Percentiles rank a stretch among this genome's conserved stretches.
phyloP scores from a whole-genome alignment of 805 yeast genomes.

The Lipomyces yamadae region DNA sequence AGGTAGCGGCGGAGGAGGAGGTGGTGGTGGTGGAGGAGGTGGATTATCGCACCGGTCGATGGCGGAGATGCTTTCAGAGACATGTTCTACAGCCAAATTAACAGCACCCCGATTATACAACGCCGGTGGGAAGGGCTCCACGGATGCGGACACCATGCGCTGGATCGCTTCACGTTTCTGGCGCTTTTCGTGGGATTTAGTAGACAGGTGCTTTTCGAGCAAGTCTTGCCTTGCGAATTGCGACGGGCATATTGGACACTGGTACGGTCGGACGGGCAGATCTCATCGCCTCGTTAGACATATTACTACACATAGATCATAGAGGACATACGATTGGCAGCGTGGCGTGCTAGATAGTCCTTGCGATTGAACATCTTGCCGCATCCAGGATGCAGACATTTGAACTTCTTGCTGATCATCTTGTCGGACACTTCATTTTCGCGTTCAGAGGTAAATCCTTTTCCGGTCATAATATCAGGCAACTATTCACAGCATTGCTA shows the following conservation, averaged over 20 bases:
- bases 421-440: background rate
- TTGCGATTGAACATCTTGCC: slow-evolving; percentile 40
- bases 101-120: background rate
- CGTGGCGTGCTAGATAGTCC: slow-evolving; percentile 42
- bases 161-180: slow-evolving; percentile 35
- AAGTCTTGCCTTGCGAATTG: slow-evolving; percentile 44
- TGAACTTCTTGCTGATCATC: slow-evolving; percentile 28
- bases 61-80: background rate
- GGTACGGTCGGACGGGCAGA: slow-evolving; percentile 41
- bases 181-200: slow-evolving; percentile 40
- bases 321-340: slow-evolving; percentile 37
- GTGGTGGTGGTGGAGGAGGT: background rate
- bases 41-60: background rate
- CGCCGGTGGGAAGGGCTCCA: background rate
- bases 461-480: background rate
- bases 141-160: slow-evolving; percentile 12
- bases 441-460: background rate
- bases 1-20: background rate
- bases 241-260: slow-evolving; percentile 41
- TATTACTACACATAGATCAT: background rate
- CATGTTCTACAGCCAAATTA: background rate
- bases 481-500: background rate
- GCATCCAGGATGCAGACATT: slow-evolving; percentile 42
- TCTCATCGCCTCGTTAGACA: slow-evolving; percentile 20
- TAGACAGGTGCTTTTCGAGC: slow-evolving; percentile 41